A percentile compares a stretch with the other conserved stretches of the same genome.
Evolutionary conservation across 2,329 filamentous ascomycete genomes (phyloP).

Genomic region (Zymoseptoria ardabiliae): DNA sequence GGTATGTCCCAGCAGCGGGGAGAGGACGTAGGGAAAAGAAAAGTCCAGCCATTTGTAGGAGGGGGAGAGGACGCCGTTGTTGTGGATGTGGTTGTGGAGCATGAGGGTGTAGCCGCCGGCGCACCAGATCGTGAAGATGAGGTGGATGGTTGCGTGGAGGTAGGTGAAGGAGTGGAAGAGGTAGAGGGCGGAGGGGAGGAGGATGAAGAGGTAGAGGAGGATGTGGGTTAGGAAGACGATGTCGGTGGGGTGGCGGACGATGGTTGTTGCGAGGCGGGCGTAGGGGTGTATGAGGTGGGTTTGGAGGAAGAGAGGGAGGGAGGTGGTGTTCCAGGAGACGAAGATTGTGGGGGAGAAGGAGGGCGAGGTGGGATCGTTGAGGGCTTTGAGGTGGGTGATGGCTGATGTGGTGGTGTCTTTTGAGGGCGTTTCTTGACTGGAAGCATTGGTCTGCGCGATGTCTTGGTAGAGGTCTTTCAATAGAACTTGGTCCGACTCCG

Average conservation of each 20-base stretch:
- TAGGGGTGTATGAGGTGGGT: constrained; percentile 53
- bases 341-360: constrained; percentile 52
- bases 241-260: constrained; percentile 62
- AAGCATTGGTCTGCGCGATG: constrained; percentile 1
- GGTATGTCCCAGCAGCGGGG: constrained; percentile 73
- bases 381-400: constrained; percentile 39
- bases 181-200: constrained; percentile 59
- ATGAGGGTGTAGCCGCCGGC: constrained; percentile 70
- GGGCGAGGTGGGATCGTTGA: constrained; percentile 44
- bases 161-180: constrained; percentile 62
- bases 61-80: constrained; percentile 58
- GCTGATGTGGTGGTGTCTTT: constrained; percentile 22
- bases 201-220: constrained; percentile 62
- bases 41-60: constrained; percentile 51
- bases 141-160: constrained; percentile 59
- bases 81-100: constrained; percentile 81
- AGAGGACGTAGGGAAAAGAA: constrained; percentile 64
- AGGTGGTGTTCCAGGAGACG: constrained; percentile 43
- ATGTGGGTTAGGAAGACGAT: constrained; percentile 74
- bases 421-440: background rate
- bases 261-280: constrained; percentile 44
- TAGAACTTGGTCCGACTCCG: constrained; percentile 34
- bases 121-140: constrained; percentile 59
- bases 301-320: constrained; percentile 39
- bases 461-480: constrained; percentile 33